A percentile compares a stretch with the other conserved stretches of the same genome.
Conservation (phyloP, 2,329 filamentous ascomycete genomes). For the Ilyonectria destructans region DNA sequence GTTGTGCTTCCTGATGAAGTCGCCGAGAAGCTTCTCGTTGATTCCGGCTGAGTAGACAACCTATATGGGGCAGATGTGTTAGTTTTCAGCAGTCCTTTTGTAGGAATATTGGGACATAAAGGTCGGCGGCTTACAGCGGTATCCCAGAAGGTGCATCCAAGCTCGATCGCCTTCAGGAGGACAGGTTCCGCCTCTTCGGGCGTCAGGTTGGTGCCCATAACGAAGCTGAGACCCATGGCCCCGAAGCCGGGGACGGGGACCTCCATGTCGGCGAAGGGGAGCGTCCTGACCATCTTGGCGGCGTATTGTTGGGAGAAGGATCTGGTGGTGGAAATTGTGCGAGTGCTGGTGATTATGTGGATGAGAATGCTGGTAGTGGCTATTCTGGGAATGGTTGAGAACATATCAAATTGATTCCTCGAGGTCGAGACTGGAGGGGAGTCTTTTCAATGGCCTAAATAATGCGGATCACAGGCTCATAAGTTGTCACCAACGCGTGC, state of each 20-base stretch:
- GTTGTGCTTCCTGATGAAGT: slow-evolving; percentile 67
- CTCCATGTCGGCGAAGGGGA: neutral
- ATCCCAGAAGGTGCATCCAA: slow-evolving; percentile 3
- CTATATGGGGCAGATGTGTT: slow-evolving; percentile 48
- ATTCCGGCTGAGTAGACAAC: slow-evolving; percentile 64
- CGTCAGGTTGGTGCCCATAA: neutral
- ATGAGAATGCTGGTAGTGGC: no score
- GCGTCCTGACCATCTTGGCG: neutral
- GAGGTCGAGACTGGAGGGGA: no score
- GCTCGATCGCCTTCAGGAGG: neutral
- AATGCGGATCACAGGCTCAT: no score
- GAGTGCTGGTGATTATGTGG: no score
- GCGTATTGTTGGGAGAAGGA: no score
- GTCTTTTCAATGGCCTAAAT: no score
- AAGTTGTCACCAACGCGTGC: no score
- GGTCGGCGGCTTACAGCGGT: neutral
- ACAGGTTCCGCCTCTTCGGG: neutral
- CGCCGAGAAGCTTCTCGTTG: slow-evolving; percentile 66
- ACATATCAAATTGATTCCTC: no score
- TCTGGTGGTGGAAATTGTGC: no score
- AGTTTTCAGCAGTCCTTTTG: neutral
- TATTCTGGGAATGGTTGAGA: no score
- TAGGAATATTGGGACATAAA: neutral
- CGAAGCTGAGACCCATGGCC: neutral
- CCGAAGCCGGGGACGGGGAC: neutral